Percentiles rank a stretch among this genome's conserved stretches.
phyloP scores from a whole-genome alignment of 1,284 basidiomycete genomes.

The Takashimella koratensis region DNA sequence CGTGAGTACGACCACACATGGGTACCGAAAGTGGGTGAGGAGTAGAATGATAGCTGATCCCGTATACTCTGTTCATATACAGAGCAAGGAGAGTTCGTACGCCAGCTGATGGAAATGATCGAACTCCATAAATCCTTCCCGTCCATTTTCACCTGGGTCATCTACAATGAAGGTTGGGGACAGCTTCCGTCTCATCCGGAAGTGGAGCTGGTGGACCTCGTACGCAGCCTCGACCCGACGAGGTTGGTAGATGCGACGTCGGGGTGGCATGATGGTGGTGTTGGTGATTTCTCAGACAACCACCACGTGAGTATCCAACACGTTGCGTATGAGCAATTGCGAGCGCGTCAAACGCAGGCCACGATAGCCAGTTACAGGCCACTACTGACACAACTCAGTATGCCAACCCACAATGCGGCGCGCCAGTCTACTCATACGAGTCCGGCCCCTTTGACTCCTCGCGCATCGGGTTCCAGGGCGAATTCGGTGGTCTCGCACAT shows the following conservation, averaged over 20 bases:
- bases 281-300: slow-evolving; percentile 21
- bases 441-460: slow-evolving; percentile 17
- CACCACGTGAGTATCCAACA: slow-evolving; percentile 15
- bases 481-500: slow-evolving; percentile 21
- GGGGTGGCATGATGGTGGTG: slow-evolving; percentile 22
- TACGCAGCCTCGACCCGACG: slow-evolving; percentile 17
- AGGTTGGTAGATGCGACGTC: slow-evolving; percentile 15
- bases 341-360: too few species aligned
- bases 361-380: too few species aligned
- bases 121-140: slow-evolving; percentile 22
- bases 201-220: slow-evolving; percentile 7
- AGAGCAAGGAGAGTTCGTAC: slow-evolving; percentile 21
- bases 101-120: slow-evolving; percentile 16
- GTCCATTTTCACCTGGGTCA: slow-evolving; percentile 22
- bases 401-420: slow-evolving; percentile 17
- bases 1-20: slow-evolving; percentile 12
- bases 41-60: too few species aligned
- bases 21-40: too few species aligned
- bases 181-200: slow-evolving; percentile 17
- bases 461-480: slow-evolving; percentile 24
- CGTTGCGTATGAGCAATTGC: background rate
- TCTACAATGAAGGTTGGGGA: slow-evolving; percentile 26
- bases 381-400: too few species aligned
- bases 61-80: too few species aligned
- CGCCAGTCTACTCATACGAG: slow-evolving; percentile 3